phyloP scores from a whole-genome alignment of 306 rosid species.

The Gastrolobium bilobum region DNA sequence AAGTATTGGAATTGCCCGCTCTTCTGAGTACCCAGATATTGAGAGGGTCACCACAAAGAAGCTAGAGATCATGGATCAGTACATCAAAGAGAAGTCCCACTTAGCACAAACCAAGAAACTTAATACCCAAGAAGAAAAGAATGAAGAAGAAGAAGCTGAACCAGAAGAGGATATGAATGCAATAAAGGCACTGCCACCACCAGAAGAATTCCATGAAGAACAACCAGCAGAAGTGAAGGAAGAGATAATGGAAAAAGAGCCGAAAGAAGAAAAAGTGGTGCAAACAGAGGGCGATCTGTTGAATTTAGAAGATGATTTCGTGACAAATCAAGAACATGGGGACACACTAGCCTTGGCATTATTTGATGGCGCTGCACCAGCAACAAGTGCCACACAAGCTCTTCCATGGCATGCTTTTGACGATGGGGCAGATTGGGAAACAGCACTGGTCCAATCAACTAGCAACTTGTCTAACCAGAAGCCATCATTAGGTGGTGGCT shows the following conservation, averaged over 20 bases:
- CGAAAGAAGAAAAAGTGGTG: constrained; percentile 25
- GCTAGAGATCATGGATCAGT: constrained; percentile 80
- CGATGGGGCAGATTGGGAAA: constrained; percentile 78
- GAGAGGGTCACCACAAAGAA: constrained; percentile 81
- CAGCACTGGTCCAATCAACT: constrained; percentile 73
- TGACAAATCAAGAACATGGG: constrained; percentile 49
- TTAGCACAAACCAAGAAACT: constrained; percentile 46
- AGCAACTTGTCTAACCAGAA: constrained; percentile 61
- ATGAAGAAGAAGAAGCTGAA: constrained; percentile 2
- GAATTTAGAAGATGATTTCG: constrained; percentile 58
- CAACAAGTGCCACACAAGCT: constrained; percentile 27
- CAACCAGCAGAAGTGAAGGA: constrained; percentile 42
- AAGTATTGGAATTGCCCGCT: constrained; percentile 72
- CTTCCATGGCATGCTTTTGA: constrained; percentile 81
- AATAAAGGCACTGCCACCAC: constrained; percentile 84
- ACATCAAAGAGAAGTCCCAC: constrained; percentile 72
- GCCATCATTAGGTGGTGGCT: constrained; percentile 72
- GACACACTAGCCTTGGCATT: constrained; percentile 78
- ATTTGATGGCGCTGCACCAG: constrained; percentile 59
- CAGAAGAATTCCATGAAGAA: constrained; percentile 52
- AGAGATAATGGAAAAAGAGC: constrained; percentile 41
- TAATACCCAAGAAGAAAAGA: constrained; percentile 10
- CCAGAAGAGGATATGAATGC: constrained; percentile 56
- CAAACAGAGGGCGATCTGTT: constrained; percentile 70
- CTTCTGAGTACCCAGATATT: constrained; percentile 79